A percentile compares a stretch with the other conserved stretches of the same genome.
Conservation (phyloP, 2,329 filamentous ascomycete genomes). For the Sarocladium kiliense region DNA sequence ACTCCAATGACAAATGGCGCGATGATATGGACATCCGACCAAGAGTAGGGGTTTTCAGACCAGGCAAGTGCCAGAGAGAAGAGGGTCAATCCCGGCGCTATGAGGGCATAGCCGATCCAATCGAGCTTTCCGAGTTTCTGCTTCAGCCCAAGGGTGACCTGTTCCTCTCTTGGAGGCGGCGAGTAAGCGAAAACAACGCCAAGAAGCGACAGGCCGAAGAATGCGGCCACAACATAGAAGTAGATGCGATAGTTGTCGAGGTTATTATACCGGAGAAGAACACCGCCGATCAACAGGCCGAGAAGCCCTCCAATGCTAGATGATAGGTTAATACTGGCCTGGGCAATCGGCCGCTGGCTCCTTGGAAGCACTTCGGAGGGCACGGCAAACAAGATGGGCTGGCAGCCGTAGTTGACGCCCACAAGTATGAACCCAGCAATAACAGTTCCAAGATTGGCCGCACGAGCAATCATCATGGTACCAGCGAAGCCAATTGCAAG, state of each 20-base stretch:
- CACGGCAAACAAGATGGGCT: constrained; percentile 33
- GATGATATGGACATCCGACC: constrained; percentile 28
- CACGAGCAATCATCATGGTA: constrained; percentile 29
- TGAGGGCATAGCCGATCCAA: constrained; percentile 32
- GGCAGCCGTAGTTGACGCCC: constrained; percentile 29
- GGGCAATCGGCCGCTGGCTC: constrained; percentile 27
- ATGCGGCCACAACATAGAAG: constrained; percentile 27
- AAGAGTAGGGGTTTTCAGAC: constrained; percentile 32
- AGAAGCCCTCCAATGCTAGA: constrained; percentile 23
- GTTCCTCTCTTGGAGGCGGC: constrained; percentile 24
- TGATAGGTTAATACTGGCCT: constrained; percentile 26
- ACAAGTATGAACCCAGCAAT: constrained; percentile 31
- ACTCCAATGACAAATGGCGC: constrained; percentile 31
- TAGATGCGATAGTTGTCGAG: constrained; percentile 28
- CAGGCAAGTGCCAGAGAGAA: constrained; percentile 34
- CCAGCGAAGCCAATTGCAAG: constrained; percentile 28
- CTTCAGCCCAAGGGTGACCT: constrained; percentile 15
- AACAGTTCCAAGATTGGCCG: constrained; percentile 26
- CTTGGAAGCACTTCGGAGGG: constrained; percentile 34
- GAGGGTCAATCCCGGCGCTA: constrained; percentile 28
- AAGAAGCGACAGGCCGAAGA: constrained; percentile 21
- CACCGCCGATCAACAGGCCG: constrained; percentile 29
- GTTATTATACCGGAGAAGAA: constrained; percentile 24
- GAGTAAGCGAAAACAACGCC: constrained; percentile 26
- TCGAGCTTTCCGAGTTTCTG: constrained; percentile 31